Conservation (phyloP, 306 rosid genomes). For the Coriaria nepalensis region DNA sequence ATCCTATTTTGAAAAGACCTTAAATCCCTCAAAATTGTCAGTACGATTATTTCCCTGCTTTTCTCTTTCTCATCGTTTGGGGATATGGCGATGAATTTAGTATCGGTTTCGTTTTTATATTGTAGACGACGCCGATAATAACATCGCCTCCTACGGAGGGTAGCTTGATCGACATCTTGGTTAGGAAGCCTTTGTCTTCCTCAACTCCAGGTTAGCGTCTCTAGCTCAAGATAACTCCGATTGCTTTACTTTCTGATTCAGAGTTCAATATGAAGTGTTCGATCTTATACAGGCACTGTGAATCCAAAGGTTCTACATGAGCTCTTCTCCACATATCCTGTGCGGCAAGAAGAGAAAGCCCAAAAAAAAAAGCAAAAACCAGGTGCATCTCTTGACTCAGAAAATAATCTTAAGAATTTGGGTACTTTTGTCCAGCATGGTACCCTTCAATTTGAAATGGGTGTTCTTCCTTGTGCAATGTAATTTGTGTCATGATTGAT, state of each 20-base stretch:
- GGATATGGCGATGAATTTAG: slow-evolving; percentile 8
- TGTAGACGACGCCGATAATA: slow-evolving; percentile 70
- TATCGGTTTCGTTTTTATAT: slow-evolving; percentile 3
- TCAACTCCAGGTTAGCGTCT: slow-evolving; percentile 36
- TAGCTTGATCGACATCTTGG: slow-evolving; percentile 77
- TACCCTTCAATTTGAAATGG: background rate
- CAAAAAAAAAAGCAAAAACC: slow-evolving; percentile 50
- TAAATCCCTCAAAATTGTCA: slow-evolving; percentile 60
- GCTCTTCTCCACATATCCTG: slow-evolving; percentile 74
- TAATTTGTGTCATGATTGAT: slow-evolving; percentile 11
- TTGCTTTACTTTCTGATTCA: too few species aligned
- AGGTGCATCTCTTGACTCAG: slow-evolving; percentile 31
- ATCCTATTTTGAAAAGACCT: slow-evolving; percentile 64
- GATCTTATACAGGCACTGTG: slow-evolving; percentile 35
- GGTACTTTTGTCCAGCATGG: slow-evolving; percentile 1
- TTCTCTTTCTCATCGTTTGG: background rate
- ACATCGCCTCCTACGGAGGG: slow-evolving; percentile 65
- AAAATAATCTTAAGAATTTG: too few species aligned
- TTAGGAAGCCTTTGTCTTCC: slow-evolving; percentile 66
- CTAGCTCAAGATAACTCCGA: too few species aligned
- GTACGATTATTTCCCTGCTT: slow-evolving; percentile 8
- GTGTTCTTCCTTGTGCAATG: slow-evolving; percentile 4
- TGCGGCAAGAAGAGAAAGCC: slow-evolving; percentile 62
- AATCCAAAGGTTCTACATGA: slow-evolving; percentile 74
- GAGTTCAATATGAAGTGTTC: slow-evolving; percentile 1